Percentiles rank a stretch among this genome's conserved stretches.
Conservation (phyloP, 1,139 yeast genomes). For the Meyerozyma guilliermondii region DNA sequence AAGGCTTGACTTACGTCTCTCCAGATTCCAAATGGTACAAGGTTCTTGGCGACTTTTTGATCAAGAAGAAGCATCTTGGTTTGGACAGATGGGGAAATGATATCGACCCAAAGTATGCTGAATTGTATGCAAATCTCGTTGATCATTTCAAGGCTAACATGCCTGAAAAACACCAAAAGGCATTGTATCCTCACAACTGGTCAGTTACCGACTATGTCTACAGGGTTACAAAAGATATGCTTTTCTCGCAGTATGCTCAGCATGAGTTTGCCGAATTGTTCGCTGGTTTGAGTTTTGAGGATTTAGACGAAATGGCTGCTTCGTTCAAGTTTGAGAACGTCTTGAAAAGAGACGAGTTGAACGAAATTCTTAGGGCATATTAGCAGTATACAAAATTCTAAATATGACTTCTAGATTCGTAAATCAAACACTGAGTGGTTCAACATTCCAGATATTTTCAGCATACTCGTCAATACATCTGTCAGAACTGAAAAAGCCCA, state of each 20-base stretch:
- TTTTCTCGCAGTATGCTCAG: slow-evolving; percentile 35
- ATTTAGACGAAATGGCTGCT: slow-evolving; percentile 43
- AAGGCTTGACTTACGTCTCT: slow-evolving; percentile 39
- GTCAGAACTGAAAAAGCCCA: slow-evolving; percentile 91
- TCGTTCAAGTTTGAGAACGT: slow-evolving; percentile 42
- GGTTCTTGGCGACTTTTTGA: slow-evolving; percentile 33
- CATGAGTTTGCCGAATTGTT: slow-evolving; percentile 41
- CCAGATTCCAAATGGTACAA: slow-evolving; percentile 38
- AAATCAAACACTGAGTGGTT: slow-evolving; percentile 42
- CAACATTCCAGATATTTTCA: slow-evolving; percentile 88
- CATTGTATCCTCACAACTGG: slow-evolving; percentile 34
- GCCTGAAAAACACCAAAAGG: slow-evolving; percentile 22
- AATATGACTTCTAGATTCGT: too few relatives aligned
- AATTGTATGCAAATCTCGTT: slow-evolving; percentile 26
- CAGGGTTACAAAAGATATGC: slow-evolving; percentile 34
- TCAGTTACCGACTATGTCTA: slow-evolving; percentile 26
- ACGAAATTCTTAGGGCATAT: slow-evolving; percentile 26
- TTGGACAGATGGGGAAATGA: slow-evolving; percentile 46
- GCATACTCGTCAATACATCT: slow-evolving; percentile 92
- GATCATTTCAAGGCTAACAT: slow-evolving; percentile 30
- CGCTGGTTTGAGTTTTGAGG: slow-evolving; percentile 32
- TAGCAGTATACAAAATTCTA: slow-evolving; percentile 9
- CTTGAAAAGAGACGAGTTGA: slow-evolving; percentile 34
- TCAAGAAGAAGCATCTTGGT: slow-evolving; percentile 37
- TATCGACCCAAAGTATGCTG: slow-evolving; percentile 30